These are phyloP conservation scores for Geoglossum glabrum DNA, from an alignment of 495 filamentous ascomycete genomes.

Conservation along the genomic window DNA sequence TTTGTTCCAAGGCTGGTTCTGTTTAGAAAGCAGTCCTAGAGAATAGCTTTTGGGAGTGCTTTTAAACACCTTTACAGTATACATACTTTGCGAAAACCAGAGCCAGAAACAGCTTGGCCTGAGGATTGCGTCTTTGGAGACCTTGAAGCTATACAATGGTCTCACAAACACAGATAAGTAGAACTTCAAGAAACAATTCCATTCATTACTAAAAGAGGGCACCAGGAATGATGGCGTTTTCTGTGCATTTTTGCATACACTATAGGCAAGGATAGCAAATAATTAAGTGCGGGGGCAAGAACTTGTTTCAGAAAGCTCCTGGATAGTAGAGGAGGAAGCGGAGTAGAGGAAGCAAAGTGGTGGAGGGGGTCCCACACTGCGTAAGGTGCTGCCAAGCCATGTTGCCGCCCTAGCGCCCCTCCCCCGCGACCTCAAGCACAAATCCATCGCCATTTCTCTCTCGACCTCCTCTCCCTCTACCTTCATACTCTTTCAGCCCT, in stretches of 20 bases:
- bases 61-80: too few species aligned
- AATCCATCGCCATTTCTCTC: neutral
- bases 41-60: too few species aligned
- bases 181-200: too few species aligned
- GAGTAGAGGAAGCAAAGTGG: neutral
- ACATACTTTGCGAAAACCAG: too few species aligned
- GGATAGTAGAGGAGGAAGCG: neutral
- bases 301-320: neutral
- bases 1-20: neutral
- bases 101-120: too few species aligned
- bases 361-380: neutral
- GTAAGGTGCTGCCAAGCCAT: neutral
- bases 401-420: neutral
- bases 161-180: too few species aligned
- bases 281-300: neutral
- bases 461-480: neutral
- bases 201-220: too few species aligned
- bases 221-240: too few species aligned
- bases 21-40: too few species aligned
- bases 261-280: neutral
- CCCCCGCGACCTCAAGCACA: neutral
- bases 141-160: too few species aligned
- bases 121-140: too few species aligned
- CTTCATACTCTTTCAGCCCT: neutral
- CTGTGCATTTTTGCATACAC: too few species aligned